Base-by-base conservation (phyloP, 108 stramenopile genomes). In the Nitzschia inconspicua region DNA sequence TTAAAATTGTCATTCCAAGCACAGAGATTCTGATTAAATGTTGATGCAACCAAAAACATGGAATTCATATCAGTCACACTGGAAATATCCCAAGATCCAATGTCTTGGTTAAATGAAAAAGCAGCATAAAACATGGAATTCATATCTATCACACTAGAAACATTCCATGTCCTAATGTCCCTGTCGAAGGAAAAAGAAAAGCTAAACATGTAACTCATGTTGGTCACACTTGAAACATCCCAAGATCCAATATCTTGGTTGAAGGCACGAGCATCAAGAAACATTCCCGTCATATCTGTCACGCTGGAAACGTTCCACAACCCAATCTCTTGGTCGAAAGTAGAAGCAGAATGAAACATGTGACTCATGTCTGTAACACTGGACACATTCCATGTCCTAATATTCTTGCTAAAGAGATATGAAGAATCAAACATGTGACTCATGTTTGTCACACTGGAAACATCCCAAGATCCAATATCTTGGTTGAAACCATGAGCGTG, bases 191-290 rank as follows among this genome's bases (percentile, higher is more conserved):
- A 11, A 5, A 11, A 18, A 19, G 61, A 42, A 3, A 19, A 7
- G 10, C 26, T 5, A 60, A 73, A 69, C 68, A 73, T 65, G 0
- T 10, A 16, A 18, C 14, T 37, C 72, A 81, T 65, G 44, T 37
- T 43, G 8, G 19, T 25, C 2, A 81, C 72, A 9, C n/a, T 6
- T 22, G 66, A 53, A 14, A 66, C 58, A 32, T 70, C 64, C 75
- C 75, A 78, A 20, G 11, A n/a, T 10, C 39, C 36, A 39, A 79
- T 11, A 44, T 53, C 44, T 26, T 64, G 59, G 54, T 75, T 67
- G 41, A 79, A 79, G 5, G 30, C 3, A 14, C 24, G 3, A 11
- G 30, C 11, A 14, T 28, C n/a, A 0, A 18, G 18, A 54, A 54
- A 54, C 52, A 54, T 54, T 11, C 3, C 26, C 14, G 14, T 6